Evolutionary conservation across 176 grass and related monocot species (phyloP), one percentile per base, ranked within the genome.

Genomic region (Carex scoparia): DNA sequence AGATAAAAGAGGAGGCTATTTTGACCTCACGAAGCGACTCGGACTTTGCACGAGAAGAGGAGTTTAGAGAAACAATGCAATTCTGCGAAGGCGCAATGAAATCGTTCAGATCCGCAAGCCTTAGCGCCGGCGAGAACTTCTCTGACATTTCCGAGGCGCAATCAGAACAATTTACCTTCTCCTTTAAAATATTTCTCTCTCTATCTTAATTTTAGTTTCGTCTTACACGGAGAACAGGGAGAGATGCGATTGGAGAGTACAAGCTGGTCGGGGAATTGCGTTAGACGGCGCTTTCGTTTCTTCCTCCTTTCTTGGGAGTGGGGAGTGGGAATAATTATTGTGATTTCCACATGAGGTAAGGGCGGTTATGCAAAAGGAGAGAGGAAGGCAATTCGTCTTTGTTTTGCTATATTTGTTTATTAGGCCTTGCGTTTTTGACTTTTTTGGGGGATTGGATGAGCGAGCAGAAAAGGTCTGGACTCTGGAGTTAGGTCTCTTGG

Each of bases 31-130:
- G 38, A 58, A 56, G 48, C 61, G 86, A 64, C 35, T 87, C 85
- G 61, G 35, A 46, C 61, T 80, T 87, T 3, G 61, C 65, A 44
- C 49, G 65, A 48, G 91, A 87, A 74, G 91, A 85, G 35, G 86
- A 65, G n/a, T 70, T 94, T 61, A 95, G 93, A 81, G 93, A 94
- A 78, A 99, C 63, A 89, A 99, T 42, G 87, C 96, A 99, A 76
- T 91, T 86, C 90, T 95, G 96, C 46, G 96, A 99, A 12, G 91
- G 96, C n/a, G 91, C 87, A 57, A 99, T 99, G 85, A 99, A 99
- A 87, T 99, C 96, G 84, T 99, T 99, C 85, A 99, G 93, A 91
- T 99, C 93, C 54, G 91, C 92, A n/a, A 92, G 93, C 86, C 88
- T 83, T 76, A 99, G 91, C 87, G 85, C 93, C 85, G 93, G 90